Percentiles rank a stretch among this genome's conserved stretches.
Conservation (phyloP, 2,329 filamentous ascomycete species). For the Orbilia brochopaga region DNA sequence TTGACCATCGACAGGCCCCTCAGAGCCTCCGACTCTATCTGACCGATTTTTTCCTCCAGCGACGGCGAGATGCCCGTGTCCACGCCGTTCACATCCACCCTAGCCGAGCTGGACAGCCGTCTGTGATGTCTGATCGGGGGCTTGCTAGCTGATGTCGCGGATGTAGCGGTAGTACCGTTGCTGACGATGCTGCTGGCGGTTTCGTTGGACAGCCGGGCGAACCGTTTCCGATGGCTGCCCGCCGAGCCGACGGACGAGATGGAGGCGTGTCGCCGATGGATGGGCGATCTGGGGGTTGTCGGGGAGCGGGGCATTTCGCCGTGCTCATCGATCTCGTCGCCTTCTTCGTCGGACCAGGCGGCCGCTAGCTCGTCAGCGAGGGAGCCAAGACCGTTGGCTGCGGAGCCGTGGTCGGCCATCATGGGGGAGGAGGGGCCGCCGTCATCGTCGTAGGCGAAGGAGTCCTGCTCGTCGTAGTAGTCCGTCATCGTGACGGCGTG, state of each 20-base stretch:
- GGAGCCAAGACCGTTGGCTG: conserved; percentile 68
- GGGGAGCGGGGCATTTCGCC: conserved; percentile 41
- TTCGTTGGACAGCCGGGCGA: conserved; percentile 46
- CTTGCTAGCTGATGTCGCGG: conserved; percentile 33
- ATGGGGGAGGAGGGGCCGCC: conserved; percentile 44
- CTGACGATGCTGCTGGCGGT: conserved; percentile 44
- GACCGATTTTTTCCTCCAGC: conserved; percentile 73
- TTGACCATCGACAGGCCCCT: conserved; percentile 49
- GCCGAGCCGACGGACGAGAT: conserved; percentile 47
- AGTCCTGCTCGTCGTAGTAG: conserved; percentile 48
- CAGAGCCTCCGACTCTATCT: conserved; percentile 65
- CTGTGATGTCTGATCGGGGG: conserved; percentile 44
- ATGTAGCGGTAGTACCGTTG: conserved; percentile 43
- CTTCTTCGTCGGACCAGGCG: conserved; percentile 66
- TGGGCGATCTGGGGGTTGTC: conserved; percentile 37
- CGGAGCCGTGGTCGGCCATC: conserved; percentile 23
- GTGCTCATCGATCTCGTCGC: conserved; percentile 37
- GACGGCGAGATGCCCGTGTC: conserved; percentile 65
- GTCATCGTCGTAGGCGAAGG: conserved; percentile 44
- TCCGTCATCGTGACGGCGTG: conserved; percentile 38
- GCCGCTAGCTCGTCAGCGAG: conserved; percentile 81
- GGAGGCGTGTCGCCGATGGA: conserved; percentile 41
- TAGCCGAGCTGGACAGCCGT: conserved; percentile 38
- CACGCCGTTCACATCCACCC: conserved; percentile 54
- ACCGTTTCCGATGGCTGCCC: conserved; percentile 41